Evolutionary conservation across 441 rosid species (phyloP), one percentile per base, ranked within the genome.

Genomic region (Brassica balearica): DNA sequence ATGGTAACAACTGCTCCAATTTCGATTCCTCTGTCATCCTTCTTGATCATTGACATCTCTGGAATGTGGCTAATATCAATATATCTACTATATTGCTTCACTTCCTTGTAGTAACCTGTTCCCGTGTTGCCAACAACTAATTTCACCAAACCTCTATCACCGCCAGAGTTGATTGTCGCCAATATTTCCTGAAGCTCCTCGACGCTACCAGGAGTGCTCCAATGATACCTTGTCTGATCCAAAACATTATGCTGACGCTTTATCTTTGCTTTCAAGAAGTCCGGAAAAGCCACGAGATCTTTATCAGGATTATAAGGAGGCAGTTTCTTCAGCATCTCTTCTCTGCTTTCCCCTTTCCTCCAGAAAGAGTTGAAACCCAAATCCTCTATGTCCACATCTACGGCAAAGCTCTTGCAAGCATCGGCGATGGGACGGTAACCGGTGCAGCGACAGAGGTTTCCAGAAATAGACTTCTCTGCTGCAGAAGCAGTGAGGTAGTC

Each of bases 391-490:
- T 94, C 95, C 4, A 92, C 91, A 84, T 92, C 87, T 7, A 82
- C 66, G n/a, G 97, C 92, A 78, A 92, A 94, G 74, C 91, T 92
- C 83, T 94, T 92, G 79, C 97, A 91, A 11, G 88, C 97, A 84
- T 94, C 97, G 5, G 80, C 93, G 71, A 94, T 88, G 29, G 98
- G 90, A 27, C 97, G 91, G 71, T 94, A 94, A 27, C 98, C 97
- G 0, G 98, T 94, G 80, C 98, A 94, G 5, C 97, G 92, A 82
- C 98, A 94, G 77, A 94, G 93, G 82, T 92, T 94, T 32, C 97
- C 97, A 0, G 85, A 32, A 2, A 91, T 68, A 20, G 94, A 83
- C 80, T 79, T 94, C 78, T 92, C 97, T 11, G 97, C 97, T 85
- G 87, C 93, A 8, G 77, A 71, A 14, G 81, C 85, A 0, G 96